Percentiles rank a stretch among this genome's conserved stretches.
These are phyloP conservation scores for Wallacemonas sp. DNA, from an alignment of 208 protist species.

Conservation along the genomic window DNA sequence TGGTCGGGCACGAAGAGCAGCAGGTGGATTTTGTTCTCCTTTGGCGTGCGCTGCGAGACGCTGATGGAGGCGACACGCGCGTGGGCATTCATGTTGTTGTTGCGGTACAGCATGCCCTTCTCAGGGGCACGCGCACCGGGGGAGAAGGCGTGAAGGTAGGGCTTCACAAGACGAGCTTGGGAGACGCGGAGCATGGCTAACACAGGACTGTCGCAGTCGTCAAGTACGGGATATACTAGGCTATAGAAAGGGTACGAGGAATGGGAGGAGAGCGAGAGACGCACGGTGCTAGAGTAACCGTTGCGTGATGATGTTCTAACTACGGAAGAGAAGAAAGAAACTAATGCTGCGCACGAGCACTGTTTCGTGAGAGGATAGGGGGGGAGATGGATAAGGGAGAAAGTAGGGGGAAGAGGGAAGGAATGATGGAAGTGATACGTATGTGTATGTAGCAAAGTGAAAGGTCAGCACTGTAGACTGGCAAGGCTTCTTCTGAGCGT, in stretches of 20 bases:
- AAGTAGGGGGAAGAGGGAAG: too few species aligned
- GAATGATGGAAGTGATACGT: too few species aligned
- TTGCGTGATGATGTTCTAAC: too few species aligned
- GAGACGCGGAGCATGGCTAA: constrained; percentile 63
- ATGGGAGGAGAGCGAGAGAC: neutral
- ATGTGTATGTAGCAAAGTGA: too few species aligned
- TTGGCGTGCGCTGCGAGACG: constrained; percentile 51
- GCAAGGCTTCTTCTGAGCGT: too few species aligned
- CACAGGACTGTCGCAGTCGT: too few species aligned
- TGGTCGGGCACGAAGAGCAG: constrained; percentile 78
- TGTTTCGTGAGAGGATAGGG: too few species aligned
- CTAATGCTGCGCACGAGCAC: too few species aligned
- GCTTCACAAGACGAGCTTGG: constrained; percentile 49
- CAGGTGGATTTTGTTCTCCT: constrained; percentile 54
- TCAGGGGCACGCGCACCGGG: constrained; percentile 75
- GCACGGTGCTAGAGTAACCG: neutral
- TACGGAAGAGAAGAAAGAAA: neutral
- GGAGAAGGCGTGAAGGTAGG: constrained; percentile 83
- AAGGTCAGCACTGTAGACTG: too few species aligned
- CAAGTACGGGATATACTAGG: too few species aligned
- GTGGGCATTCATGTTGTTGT: constrained; percentile 86
- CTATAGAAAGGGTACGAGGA: neutral
- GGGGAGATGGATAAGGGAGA: too few species aligned
- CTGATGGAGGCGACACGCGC: constrained; percentile 70
- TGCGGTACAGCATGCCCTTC: constrained; percentile 89